Base-by-base conservation (phyloP, 352 stramenopile species). In the Globisporangium ultimum region DNA sequence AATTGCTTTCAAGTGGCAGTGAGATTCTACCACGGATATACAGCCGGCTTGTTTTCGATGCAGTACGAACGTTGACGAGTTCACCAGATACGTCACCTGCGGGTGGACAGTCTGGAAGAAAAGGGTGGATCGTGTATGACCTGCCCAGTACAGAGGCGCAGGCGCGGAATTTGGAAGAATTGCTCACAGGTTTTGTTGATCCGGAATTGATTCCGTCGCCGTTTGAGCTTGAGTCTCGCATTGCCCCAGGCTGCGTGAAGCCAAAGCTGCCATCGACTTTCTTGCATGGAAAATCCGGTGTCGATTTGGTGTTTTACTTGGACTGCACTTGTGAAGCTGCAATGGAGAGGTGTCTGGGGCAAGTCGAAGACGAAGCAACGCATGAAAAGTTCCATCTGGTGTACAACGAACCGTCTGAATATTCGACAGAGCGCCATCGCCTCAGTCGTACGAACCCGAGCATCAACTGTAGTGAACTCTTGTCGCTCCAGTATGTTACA, bases 251-350 rank as follows among this genome's bases (percentile, higher is more conserved):
- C 7, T 64, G 59, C 32, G 55, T 45, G 2, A 80, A 76, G 38
- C 69, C 77, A 7, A 40, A 12, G 1, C 51, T 87, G 1, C 72
- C 81, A 4, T 48, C 64, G 32, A 74, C 53, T 9, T 87, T 84
- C 62, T 63, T 91, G 4, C 61, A 84, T 28, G 79, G 74, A 38
- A 90, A 86, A 54, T 89, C 85, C 8, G 82, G 85, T 1, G 50
- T 92, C 7, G 83, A 92, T 57, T 51, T 91, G 11, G 85, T 87
- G 24, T 91, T 94, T 40, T 73, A 85, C 51, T 66, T 92, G 15
- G 57, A 79, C 17, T 80, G 74, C 53, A 54, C 67, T 18, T 63
- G 61, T 18, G 61, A 58, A 2, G 61, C 60, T 4, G 58, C 76
- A 14, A 56, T 89, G 3, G 73, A 91, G 41, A 74, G 83, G 13